Percentiles rank a stretch among this genome's conserved stretches.
Conservation (phyloP, 2,329 filamentous ascomycete species). For the Neopestalotiopsis sp. region DNA sequence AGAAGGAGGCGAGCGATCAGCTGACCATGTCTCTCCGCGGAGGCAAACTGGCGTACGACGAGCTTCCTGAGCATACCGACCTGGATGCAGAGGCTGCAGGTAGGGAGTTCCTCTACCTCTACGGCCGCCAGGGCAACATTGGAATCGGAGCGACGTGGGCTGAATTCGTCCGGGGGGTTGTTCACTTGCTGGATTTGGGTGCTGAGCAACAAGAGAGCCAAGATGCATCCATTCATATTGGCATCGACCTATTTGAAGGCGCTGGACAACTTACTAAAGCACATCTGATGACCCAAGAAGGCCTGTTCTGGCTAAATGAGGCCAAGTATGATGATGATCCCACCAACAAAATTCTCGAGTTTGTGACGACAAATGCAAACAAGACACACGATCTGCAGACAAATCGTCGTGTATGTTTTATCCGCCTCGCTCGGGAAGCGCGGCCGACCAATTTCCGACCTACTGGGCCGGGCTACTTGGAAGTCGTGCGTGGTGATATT, state of each 20-base stretch:
- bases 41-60: conserved; percentile 9
- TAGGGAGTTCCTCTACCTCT: not conserved
- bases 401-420: conserved; percentile 11
- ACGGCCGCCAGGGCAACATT: conserved; percentile 14
- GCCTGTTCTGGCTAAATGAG: not conserved
- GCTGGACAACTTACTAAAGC: too few species aligned
- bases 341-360: not conserved
- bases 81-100: not conserved
- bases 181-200: not conserved
- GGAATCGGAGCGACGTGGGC: not conserved
- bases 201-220: not conserved
- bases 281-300: not conserved
- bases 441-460: not conserved
- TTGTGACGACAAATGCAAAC: conserved; percentile 11
- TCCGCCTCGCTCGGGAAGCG: conserved; percentile 7
- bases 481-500: not conserved
- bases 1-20: conserved; percentile 12
- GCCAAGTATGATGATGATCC: not conserved
- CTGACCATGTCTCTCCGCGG: conserved; percentile 4
- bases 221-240: conserved; percentile 1
- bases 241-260: conserved; percentile 7
- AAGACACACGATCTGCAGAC: not conserved
- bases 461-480: not conserved
- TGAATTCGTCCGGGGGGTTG: conserved; percentile 5
- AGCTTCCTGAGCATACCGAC: conserved; percentile 1